These are phyloP conservation scores for Lupinus albus DNA, from an alignment of 306 rosid genomes.

Conservation along the genomic window DNA sequence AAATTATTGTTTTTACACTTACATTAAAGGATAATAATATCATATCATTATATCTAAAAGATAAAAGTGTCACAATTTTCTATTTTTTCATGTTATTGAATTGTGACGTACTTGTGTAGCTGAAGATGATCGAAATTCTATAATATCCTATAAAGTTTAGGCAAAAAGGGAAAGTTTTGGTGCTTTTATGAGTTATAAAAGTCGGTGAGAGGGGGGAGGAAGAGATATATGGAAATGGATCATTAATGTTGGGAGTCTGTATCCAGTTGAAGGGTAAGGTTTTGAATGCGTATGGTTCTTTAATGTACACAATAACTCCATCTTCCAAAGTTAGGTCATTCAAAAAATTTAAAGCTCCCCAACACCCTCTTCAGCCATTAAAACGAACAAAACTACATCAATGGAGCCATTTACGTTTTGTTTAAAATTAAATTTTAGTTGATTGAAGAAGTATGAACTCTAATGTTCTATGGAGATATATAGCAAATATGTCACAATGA, in stretches of 20 bases:
- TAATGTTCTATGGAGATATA: too few species aligned
- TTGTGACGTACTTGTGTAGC: too few species aligned
- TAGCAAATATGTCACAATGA: too few species aligned
- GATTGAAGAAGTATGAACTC: too few species aligned
- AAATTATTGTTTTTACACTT: too few species aligned
- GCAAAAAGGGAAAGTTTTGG: slow-evolving; percentile 39
- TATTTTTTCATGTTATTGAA: too few species aligned
- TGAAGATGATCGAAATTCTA: too few species aligned
- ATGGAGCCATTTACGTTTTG: too few species aligned
- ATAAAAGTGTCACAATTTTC: too few species aligned
- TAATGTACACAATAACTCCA: slow-evolving; percentile 70
- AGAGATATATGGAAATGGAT: slow-evolving; percentile 43
- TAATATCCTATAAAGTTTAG: slow-evolving; percentile 33
- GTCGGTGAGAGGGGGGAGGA: slow-evolving; percentile 60
- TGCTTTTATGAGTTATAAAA: slow-evolving; percentile 39
- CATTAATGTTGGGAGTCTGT: slow-evolving; percentile 64
- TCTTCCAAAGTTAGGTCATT: slow-evolving; percentile 65
- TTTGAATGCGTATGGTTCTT: slow-evolving; percentile 58
- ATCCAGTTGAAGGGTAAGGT: slow-evolving; percentile 73
- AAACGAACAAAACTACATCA: slow-evolving; percentile 51
- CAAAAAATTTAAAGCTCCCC: slow-evolving; percentile 43
- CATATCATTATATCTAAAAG: too few species aligned
- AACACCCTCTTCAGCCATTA: slow-evolving; percentile 54
- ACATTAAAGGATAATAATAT: too few species aligned
- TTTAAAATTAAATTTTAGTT: too few species aligned